A percentile compares a stretch with the other conserved stretches of the same genome.
Conservation (phyloP, 805 yeast species). For the Kuraishia hungarica region DNA sequence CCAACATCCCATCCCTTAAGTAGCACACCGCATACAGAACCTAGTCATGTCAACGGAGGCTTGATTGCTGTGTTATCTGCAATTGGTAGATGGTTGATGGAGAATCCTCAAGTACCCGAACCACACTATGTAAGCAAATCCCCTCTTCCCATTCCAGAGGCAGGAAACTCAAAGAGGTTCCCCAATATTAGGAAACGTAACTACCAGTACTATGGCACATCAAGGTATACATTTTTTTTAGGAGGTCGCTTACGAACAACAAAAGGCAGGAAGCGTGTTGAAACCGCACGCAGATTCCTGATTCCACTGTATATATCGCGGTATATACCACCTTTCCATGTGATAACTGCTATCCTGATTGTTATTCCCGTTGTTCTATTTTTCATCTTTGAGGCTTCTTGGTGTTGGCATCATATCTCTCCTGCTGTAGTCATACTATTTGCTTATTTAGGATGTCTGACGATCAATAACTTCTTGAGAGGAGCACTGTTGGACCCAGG, state of each 20-base stretch:
- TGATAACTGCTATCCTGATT: constrained; percentile 24
- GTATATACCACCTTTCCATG: constrained; percentile 23
- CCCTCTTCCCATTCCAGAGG: neutral
- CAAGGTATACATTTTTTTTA: constrained; percentile 40
- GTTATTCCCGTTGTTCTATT: constrained; percentile 45
- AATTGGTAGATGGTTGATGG: neutral
- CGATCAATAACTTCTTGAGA: constrained; percentile 37
- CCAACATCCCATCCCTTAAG: too few relatives aligned
- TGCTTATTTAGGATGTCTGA: constrained; percentile 46
- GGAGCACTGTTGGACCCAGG: constrained; percentile 68
- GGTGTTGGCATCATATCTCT: constrained; percentile 49
- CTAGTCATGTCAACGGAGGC: too few relatives aligned
- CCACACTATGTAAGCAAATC: too few relatives aligned
- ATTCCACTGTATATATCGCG: neutral
- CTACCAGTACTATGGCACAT: constrained; percentile 33
- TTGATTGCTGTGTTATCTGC: neutral
- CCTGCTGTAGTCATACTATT: constrained; percentile 51
- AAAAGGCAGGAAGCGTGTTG: constrained; percentile 16
- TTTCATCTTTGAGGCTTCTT: constrained; percentile 37
- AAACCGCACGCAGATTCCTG: neutral
- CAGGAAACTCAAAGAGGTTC: neutral
- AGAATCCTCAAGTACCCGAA: neutral
- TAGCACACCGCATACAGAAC: too few relatives aligned
- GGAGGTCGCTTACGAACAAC: constrained; percentile 58
- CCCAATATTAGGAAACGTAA: constrained; percentile 15